Percentiles rank a stretch among this genome's conserved stretches.
phyloP scores from a whole-genome alignment of 106 monocot species.

The Ottelia alismoides region DNA sequence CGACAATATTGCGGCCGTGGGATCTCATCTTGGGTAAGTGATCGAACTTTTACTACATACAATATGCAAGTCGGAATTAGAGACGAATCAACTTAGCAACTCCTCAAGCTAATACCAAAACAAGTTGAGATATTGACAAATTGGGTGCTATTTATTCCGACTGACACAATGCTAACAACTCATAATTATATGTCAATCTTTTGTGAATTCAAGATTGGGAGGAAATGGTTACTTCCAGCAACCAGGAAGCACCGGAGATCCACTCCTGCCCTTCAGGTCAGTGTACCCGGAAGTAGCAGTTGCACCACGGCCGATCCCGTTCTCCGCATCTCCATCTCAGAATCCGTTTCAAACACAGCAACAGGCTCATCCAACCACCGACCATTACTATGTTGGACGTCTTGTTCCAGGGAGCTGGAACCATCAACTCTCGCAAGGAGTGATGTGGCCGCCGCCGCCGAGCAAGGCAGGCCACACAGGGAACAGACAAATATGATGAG shows the following conservation, averaged over 20 bases:
- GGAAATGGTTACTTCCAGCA: slow-evolving; percentile 21
- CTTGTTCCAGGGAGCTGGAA: slow-evolving; percentile 22
- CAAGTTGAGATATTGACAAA: too few species aligned
- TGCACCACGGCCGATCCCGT: slow-evolving; percentile 14
- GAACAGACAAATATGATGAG: too few species aligned
- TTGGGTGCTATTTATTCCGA: slow-evolving; percentile 34
- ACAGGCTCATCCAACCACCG: slow-evolving; percentile 20
- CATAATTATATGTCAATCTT: too few species aligned
- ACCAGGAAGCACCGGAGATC: slow-evolving; percentile 17
- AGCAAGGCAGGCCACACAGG: too few species aligned
- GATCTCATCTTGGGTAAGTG: slow-evolving; percentile 40
- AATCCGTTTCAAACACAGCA: slow-evolving; percentile 9
- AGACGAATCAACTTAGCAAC: not conserved
- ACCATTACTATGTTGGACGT: slow-evolving; percentile 62
- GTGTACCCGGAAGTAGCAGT: slow-evolving; percentile 56
- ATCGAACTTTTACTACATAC: not conserved
- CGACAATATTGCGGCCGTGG: slow-evolving; percentile 37
- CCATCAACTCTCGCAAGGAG: too few species aligned
- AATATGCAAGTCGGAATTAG: too few species aligned
- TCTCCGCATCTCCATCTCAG: too few species aligned
- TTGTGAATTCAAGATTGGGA: too few species aligned
- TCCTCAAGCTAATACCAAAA: too few species aligned
- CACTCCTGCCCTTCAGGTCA: slow-evolving; percentile 39
- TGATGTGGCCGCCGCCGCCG: too few species aligned
- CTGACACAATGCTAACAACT: too few species aligned